Evolutionary conservation across 2,329 filamentous ascomycete species (phyloP), one percentile per base, ranked within the genome.

Genomic region (Dothideomycetes sp.): DNA sequence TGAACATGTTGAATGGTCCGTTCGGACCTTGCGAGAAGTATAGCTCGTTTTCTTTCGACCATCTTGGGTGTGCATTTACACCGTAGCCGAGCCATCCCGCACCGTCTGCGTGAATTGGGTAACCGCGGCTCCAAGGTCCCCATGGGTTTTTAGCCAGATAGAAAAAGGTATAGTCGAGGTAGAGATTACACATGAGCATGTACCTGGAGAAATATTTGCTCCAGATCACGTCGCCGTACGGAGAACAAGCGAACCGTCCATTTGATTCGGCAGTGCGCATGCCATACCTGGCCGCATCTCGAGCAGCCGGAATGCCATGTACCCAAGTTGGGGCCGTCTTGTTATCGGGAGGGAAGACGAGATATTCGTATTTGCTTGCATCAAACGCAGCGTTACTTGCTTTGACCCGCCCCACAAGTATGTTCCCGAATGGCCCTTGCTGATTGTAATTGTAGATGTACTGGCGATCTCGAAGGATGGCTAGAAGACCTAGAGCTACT

Each of bases 391-490:
- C 34, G 23, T 44, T 34, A 19, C 20, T 27, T 3, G 41, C 41
- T 22, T 36, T 33, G 27, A 44, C 41, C 12, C 41, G 41, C 4
- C 33, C 41, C 16, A 44, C 28, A 15, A 34, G 3, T 34, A 34
- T 34, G 41, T 39, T 44, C 2, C 41, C 41, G 9, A 35, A 39
- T 2, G 41, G 34, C 3, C 41, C 41, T 7, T 35, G 33, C 18
- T 18, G 22, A 10, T 22, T 25, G 22, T 44, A 44, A 27, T 31
- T 37, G 41, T 44, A 44, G 22, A 44, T 39, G 34, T 44, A 44
- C 9, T 27, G 8, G 13, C 23, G 18, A 13, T 15, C 19, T 16
- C 41, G 34, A 5, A 40, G 4, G 17, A 33, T 33, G 6, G 34
- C 20, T 4, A 44, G 20, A 8, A 44, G 20, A 5, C 34, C 41